These are phyloP conservation scores for Coemansia sp. DNA, from an alignment of 192 early-diverging fungal species.

Conservation along the genomic window DNA sequence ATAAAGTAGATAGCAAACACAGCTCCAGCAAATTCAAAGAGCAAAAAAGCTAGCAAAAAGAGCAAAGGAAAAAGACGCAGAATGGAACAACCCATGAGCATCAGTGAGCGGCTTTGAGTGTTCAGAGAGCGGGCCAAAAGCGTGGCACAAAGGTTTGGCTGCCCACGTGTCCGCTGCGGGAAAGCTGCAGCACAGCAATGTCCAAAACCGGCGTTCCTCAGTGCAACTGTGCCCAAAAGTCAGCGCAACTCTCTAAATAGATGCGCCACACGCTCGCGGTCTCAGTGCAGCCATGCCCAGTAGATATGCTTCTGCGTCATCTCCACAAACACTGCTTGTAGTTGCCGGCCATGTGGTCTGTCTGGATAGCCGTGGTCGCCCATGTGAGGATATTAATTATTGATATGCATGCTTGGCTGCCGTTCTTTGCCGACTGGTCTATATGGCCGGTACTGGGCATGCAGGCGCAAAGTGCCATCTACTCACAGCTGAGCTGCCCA, in stretches of 20 bases:
- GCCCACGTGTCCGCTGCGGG: conserved; percentile 6
- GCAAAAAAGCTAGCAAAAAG: not conserved
- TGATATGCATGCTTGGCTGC: no score
- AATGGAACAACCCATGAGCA: not conserved
- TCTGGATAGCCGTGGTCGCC: not conserved
- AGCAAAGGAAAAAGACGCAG: conserved; percentile 1
- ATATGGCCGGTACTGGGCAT: no score
- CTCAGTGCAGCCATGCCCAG: not conserved
- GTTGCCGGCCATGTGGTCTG: not conserved
- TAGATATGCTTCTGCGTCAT: not conserved
- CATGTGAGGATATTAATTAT: not conserved
- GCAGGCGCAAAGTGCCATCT: no score
- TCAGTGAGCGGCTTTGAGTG: no score
- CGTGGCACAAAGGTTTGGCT: conserved; percentile 3
- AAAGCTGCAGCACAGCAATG: not conserved
- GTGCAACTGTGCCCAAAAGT: not conserved
- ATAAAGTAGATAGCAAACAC: conserved; percentile 2
- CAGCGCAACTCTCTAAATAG: not conserved
- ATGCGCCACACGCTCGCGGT: conserved; percentile 3
- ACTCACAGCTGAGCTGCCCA: not conserved
- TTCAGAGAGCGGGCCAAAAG: not conserved
- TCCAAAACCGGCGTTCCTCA: not conserved
- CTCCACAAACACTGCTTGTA: not conserved
- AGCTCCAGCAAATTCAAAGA: not conserved
- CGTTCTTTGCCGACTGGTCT: no score